These are phyloP conservation scores for Pythium brachiatum DNA, from an alignment of 352 stramenopile species.

Conservation along the genomic window DNA sequence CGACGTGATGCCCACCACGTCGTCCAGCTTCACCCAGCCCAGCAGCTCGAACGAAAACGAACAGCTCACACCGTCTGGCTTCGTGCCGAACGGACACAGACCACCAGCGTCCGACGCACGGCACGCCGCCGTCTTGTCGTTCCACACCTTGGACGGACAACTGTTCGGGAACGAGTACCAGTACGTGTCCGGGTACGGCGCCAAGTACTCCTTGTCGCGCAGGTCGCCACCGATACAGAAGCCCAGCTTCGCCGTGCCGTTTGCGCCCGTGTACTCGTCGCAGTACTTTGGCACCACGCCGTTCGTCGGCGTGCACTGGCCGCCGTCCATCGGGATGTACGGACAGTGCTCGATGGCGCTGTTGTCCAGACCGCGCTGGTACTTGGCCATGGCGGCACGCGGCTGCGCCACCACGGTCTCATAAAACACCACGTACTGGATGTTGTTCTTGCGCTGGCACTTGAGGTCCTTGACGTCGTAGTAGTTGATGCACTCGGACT, in stretches of 20 bases:
- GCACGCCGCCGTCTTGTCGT: conserved; percentile 41
- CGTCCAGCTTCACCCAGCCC: conserved; percentile 58
- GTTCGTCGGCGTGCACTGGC: conserved; percentile 49
- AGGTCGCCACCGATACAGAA: conserved; percentile 44
- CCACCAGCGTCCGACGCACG: conserved; percentile 37
- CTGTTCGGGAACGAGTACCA: conserved; percentile 85
- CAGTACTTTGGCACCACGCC: conserved; percentile 38
- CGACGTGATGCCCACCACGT: conserved; percentile 67
- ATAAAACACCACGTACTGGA: conserved; percentile 66
- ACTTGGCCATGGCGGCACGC: conserved; percentile 37
- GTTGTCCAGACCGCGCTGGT: conserved; percentile 31
- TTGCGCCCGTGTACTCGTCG: conserved; percentile 50
- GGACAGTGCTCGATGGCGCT: conserved; percentile 43
- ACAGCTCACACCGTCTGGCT: conserved; percentile 59
- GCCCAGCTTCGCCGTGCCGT: conserved; percentile 42
- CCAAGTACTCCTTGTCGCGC: conserved; percentile 42
- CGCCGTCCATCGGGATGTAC: conserved; percentile 57
- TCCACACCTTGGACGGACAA: conserved; percentile 43
- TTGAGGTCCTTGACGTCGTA: conserved; percentile 13
- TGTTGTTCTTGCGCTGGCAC: conserved; percentile 46
- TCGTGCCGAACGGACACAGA: conserved; percentile 41
- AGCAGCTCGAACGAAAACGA: conserved; percentile 65
- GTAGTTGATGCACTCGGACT: conserved; percentile 24
- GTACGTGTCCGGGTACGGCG: conserved; percentile 74
- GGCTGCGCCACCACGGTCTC: conserved; percentile 53